phyloP scores from a whole-genome alignment of 2,329 filamentous ascomycete species.

The Aspergillus ochraceus region DNA sequence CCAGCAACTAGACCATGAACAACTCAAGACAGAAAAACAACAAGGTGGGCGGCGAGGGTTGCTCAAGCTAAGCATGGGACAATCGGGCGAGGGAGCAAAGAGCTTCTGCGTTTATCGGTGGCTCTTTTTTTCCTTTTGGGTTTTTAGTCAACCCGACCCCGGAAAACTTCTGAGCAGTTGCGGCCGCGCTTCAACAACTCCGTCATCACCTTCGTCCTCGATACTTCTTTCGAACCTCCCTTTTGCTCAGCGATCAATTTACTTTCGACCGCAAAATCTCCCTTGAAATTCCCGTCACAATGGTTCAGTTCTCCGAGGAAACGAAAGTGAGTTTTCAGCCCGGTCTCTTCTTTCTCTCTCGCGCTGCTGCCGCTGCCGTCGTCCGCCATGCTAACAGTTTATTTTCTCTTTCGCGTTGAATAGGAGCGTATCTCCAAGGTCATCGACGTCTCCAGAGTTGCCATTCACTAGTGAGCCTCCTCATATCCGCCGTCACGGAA shows the following conservation, averaged over 20 bases:
- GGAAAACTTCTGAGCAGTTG: neutral
- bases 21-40: neutral
- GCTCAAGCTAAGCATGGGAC: neutral
- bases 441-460: constrained; percentile 90
- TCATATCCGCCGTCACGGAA: neutral
- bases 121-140: constrained; percentile 15
- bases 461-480: constrained; percentile 83
- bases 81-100: neutral
- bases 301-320: constrained; percentile 82
- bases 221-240: neutral
- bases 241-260: neutral
- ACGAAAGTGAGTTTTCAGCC: constrained; percentile 69
- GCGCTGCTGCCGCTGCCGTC: neutral
- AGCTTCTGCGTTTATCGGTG: constrained; percentile 11
- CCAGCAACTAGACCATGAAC: no score
- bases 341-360: constrained; percentile 1
- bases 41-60: neutral
- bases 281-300: constrained; percentile 27
- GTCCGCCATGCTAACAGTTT: no score
- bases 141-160: neutral
- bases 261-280: neutral
- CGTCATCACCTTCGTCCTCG: neutral
- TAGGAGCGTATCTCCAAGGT: constrained; percentile 97
- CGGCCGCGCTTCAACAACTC: neutral
- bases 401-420: neutral